Evolutionary conservation across 371 early-diverging fungal genomes (phyloP).

Genomic region (Nematocida displodere): DNA sequence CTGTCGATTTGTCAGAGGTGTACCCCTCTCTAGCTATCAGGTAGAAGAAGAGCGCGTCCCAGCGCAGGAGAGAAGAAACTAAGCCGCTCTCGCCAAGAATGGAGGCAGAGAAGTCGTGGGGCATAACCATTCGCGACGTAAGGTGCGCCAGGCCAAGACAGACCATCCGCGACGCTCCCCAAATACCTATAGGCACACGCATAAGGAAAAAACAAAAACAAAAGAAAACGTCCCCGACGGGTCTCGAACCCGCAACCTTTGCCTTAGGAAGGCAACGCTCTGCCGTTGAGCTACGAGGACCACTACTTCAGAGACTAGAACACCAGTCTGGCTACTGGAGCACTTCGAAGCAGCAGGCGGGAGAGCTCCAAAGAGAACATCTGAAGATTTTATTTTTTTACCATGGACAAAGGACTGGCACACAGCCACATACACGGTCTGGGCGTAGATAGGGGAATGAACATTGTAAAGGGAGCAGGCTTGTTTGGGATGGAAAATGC

Average conservation of each 20-base stretch:
- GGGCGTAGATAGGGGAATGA: conserved; percentile 44
- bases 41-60: conserved; percentile 82
- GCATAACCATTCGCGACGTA: conserved; percentile 36
- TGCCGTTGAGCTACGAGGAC: conserved; percentile 62
- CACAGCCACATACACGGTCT: conserved; percentile 55
- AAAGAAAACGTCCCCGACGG: conserved; percentile 54
- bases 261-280: conserved; percentile 63
- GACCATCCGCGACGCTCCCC: conserved; percentile 14
- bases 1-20: conserved; percentile 76
- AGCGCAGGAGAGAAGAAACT: conserved; percentile 69
- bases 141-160: neutral
- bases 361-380: neutral
- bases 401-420: conserved; percentile 52
- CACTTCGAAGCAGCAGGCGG: neutral
- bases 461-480: conserved; percentile 1
- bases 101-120: conserved; percentile 55
- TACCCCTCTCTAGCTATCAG: conserved; percentile 75
- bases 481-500: conserved; percentile 51
- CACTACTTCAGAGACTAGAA: neutral
- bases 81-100: conserved; percentile 66
- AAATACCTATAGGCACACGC: neutral
- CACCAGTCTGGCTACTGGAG: neutral
- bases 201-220: neutral
- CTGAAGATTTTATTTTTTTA: conserved; percentile 10
- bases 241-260: conserved; percentile 62